Conservation (phyloP, 225 moss, liverwort and hornwort genomes). For the Pleurozium schreberi region DNA sequence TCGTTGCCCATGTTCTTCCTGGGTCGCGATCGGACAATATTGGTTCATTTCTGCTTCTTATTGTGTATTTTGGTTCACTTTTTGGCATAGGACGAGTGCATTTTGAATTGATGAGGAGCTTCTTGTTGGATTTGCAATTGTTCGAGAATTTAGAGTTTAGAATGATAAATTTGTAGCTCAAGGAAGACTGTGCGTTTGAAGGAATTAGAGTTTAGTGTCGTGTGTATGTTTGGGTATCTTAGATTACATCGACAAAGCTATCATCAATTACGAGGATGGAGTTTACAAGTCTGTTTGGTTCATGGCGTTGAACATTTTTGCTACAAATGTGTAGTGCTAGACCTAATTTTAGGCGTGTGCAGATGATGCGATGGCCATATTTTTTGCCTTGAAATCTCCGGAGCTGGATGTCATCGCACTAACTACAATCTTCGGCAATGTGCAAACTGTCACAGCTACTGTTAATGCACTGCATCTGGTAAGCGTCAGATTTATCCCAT, state of each 20-base stretch:
- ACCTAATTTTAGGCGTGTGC: neutral
- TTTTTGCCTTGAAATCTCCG: slow-evolving; percentile 75
- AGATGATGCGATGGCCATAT: slow-evolving; percentile 98
- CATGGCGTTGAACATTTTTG: neutral
- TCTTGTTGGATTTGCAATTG: neutral
- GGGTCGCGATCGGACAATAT: neutral
- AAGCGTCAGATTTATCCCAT: neutral
- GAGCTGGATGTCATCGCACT: slow-evolving; percentile 84
- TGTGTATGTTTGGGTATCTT: neutral
- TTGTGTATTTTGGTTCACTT: neutral
- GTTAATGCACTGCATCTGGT: slow-evolving; percentile 93
- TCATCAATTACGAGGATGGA: neutral
- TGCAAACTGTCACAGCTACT: slow-evolving; percentile 69
- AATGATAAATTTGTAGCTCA: neutral
- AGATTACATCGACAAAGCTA: neutral
- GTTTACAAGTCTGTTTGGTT: neutral
- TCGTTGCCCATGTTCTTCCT: neutral
- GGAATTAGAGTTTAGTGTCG: neutral
- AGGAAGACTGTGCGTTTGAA: neutral
- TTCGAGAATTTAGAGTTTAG: neutral
- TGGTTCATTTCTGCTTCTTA: neutral
- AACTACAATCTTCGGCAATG: slow-evolving; percentile 85
- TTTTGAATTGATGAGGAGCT: neutral
- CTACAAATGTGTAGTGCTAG: neutral
- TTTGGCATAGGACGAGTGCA: neutral